phyloP scores from a whole-genome alignment of 2,329 filamentous ascomycete species.

The Chrysosporium keratinophilum region DNA sequence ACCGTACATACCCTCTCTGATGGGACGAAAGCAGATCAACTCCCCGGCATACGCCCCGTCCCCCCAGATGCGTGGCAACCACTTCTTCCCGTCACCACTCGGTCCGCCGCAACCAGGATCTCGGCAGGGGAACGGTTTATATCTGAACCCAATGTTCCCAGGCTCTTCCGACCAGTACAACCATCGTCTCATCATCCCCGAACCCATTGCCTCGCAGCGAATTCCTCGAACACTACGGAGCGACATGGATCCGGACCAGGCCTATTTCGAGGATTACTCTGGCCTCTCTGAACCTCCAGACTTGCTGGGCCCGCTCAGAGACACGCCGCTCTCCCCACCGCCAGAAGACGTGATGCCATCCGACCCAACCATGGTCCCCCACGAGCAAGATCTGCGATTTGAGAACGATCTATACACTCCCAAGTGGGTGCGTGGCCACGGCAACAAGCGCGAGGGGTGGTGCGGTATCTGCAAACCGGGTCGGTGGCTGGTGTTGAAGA shows the following conservation, averaged over 20 bases:
- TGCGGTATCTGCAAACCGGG: slow-evolving; percentile 80
- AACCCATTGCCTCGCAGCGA: slow-evolving; percentile 2
- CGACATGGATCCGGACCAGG: slow-evolving; percentile 59
- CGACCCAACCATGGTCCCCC: slow-evolving; percentile 63
- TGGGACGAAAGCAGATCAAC: not conserved
- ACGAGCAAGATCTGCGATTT: slow-evolving; percentile 69
- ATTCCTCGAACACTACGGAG: slow-evolving; percentile 52
- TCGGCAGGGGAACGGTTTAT: not conserved
- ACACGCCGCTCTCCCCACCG: slow-evolving; percentile 63
- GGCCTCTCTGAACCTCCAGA: slow-evolving; percentile 67
- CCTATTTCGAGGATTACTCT: slow-evolving; percentile 49
- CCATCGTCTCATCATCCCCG: not conserved
- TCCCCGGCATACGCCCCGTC: not conserved
- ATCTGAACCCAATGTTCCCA: not conserved
- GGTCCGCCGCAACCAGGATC: not conserved
- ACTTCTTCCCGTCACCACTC: not conserved
- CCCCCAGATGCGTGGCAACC: not conserved
- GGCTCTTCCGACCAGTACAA: not conserved
- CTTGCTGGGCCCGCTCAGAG: slow-evolving; percentile 62
- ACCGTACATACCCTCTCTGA: not conserved
- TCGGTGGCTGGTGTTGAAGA: slow-evolving; percentile 77
- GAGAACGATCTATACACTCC: slow-evolving; percentile 75
- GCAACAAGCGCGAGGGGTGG: slow-evolving; percentile 82
- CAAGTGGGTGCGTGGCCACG: slow-evolving; percentile 71
- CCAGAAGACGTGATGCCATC: slow-evolving; percentile 72